Evolutionary conservation across 495 filamentous ascomycete genomes (phyloP), one percentile per base, ranked within the genome.

Genomic region (Penicillium ucsense): DNA sequence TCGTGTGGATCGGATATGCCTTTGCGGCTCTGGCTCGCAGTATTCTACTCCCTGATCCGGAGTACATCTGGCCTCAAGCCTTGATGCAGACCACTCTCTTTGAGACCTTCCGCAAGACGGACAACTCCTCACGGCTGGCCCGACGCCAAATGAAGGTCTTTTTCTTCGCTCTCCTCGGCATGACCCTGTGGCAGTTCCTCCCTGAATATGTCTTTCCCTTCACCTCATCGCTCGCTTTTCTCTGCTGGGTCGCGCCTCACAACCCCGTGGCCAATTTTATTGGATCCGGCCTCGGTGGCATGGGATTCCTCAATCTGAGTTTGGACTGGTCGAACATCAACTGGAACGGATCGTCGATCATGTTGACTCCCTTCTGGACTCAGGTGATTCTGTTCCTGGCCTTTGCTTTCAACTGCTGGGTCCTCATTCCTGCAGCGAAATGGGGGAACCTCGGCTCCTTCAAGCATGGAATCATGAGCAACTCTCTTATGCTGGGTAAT

Each of bases 241-340:
- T 81, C n/a, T 81, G 77, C 62, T 79, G 77, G 77, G 75, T 81
- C 9, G 76, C 77, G 5, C 76, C 76, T 6, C 65, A 66, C 11
- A 79, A 77, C 50, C 56, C 65, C 5, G 65, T 75, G 3, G 76
- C 74, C 53, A 81, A 81, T 54, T 81, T 79, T 49, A 68, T 79
- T 20, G 77, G 77, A 4, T 71, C 71, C 5, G 77, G 77, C 0
- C 61, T 77, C 20, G 76, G 77, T 1, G 77, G 76, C 6, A 79
- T 81, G 76, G 76, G 77, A 0, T 72, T 79, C 47, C 61, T 81
- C 33, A 81, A 81, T 44, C 62, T 79, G 7, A 70, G 67, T 8
- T 56, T 79, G 36, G 74, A 81, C 43, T 81, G 76, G 76, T 73
- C 76, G 5, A 81, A 77, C 41, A 68, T 79, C 50, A 74, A 73